phyloP scores from a whole-genome alignment of 768 basidiomycete genomes.

The Dacryopinax spathularia region DNA sequence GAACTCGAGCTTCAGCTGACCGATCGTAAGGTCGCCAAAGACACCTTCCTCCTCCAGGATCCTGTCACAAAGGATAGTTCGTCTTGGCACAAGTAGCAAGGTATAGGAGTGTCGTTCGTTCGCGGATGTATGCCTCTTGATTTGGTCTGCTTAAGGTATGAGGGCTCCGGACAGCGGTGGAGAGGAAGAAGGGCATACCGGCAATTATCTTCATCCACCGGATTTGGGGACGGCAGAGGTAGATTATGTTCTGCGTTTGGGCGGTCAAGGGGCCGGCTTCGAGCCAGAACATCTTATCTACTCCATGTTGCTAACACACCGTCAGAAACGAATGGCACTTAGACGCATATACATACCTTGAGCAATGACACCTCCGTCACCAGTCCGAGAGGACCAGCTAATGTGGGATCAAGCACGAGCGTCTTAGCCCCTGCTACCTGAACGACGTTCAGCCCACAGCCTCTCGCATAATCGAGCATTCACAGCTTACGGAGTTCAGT shows the following conservation, averaged over 20 bases:
- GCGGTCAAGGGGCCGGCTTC: conserved; percentile 75
- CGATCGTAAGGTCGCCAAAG: conserved; percentile 79
- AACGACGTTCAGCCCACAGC: conserved; percentile 2
- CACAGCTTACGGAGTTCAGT: conserved; percentile 52
- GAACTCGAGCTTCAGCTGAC: conserved; percentile 81
- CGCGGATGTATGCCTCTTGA: conserved; percentile 56
- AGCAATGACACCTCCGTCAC: conserved; percentile 87
- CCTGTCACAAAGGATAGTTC: conserved; percentile 70
- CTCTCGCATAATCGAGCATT: not conserved
- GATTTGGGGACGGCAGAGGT: conserved; percentile 79
- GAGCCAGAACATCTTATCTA: conserved; percentile 99
- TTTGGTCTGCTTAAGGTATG: conserved; percentile 51
- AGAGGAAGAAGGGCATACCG: conserved; percentile 38
- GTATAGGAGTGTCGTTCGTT: conserved; percentile 67
- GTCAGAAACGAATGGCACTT: no score
- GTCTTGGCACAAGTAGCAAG: conserved; percentile 71
- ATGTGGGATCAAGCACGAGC: conserved; percentile 73
- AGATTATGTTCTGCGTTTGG: conserved; percentile 77
- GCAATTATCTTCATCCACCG: conserved; percentile 80
- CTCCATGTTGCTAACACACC: conserved; percentile 75
- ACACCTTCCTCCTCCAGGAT: conserved; percentile 96
- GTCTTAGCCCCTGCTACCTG: conserved; percentile 92
- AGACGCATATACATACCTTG: conserved; percentile 45
- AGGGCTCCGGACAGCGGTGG: not conserved
- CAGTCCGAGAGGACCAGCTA: conserved; percentile 84